Evolutionary conservation across 73 alveolate species (phyloP).

Genomic region (Strombidium stylifer): DNA sequence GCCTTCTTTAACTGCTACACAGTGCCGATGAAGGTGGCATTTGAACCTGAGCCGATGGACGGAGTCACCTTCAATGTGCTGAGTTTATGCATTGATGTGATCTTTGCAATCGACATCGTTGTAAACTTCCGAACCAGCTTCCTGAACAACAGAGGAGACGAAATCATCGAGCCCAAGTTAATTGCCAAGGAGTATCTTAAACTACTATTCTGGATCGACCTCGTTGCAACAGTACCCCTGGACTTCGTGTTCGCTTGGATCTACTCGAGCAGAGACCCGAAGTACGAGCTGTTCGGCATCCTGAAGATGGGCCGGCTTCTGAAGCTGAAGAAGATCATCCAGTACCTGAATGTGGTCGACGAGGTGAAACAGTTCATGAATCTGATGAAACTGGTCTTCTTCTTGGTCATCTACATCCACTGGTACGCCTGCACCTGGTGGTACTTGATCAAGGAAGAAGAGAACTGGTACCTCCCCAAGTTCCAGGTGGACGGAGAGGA

Average conservation of each 20-base stretch:
- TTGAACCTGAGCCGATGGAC: not conserved
- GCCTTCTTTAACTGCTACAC: not conserved
- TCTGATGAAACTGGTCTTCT: constrained; percentile 34
- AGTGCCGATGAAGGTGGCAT: not conserved
- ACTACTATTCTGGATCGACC: constrained; percentile 54
- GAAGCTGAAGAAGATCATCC: constrained; percentile 43
- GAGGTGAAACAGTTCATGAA: constrained; percentile 30
- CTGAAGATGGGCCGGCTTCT: constrained; percentile 49
- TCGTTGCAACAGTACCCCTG: constrained; percentile 60
- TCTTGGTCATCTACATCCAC: constrained; percentile 53
- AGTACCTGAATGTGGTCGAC: constrained; percentile 31
- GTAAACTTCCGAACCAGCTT: constrained; percentile 59
- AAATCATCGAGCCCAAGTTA: constrained; percentile 27
- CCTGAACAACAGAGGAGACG: constrained; percentile 46
- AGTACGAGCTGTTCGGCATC: constrained; percentile 45
- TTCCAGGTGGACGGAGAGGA: not conserved
- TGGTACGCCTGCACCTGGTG: constrained; percentile 68
- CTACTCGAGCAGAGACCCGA: not conserved
- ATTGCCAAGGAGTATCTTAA: constrained; percentile 33
- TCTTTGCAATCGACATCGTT: constrained; percentile 39
- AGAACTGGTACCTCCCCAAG: constrained; percentile 54
- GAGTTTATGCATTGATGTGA: constrained; percentile 16
- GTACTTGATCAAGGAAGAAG: constrained; percentile 18
- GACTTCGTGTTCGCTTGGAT: constrained; percentile 20
- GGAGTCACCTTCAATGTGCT: not conserved